Percentiles rank a stretch among this genome's conserved stretches.
These are phyloP conservation scores for Aspergillus luchuensis DNA, from an alignment of 2,329 filamentous ascomycete species.

Conservation along the genomic window DNA sequence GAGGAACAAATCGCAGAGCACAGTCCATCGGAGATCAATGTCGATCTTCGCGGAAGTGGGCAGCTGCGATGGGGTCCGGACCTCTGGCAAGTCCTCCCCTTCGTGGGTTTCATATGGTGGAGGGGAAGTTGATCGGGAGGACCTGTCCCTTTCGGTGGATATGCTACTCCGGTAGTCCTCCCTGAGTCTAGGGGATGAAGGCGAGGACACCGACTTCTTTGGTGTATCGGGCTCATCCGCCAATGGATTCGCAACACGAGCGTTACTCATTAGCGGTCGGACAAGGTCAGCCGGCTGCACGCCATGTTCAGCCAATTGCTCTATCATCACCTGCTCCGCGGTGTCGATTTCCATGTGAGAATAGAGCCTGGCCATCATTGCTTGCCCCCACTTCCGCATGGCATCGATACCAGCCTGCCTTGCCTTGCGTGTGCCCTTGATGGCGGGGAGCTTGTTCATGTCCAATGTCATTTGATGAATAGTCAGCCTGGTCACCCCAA, in stretches of 20 bases:
- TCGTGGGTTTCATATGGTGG: conserved; percentile 62
- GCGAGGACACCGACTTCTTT: conserved; percentile 43
- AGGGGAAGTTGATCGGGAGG: conserved; percentile 54
- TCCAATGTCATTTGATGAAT: conserved; percentile 76
- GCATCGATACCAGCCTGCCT: conserved; percentile 70
- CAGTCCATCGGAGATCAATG: conserved; percentile 95
- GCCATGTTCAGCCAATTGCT: conserved; percentile 90
- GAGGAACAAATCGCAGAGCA: conserved; percentile 92
- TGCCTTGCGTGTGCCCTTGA: conserved; percentile 71
- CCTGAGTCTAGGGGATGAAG: conserved; percentile 29
- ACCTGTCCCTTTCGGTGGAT: conserved; percentile 38
- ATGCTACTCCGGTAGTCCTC: conserved; percentile 30
- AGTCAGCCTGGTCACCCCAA: conserved; percentile 81
- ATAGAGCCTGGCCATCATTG: conserved; percentile 96
- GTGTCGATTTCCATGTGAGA: conserved; percentile 93
- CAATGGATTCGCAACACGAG: conserved; percentile 90
- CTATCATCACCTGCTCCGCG: conserved; percentile 94
- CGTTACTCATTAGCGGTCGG: conserved; percentile 84
- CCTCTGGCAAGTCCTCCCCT: conserved; percentile 72
- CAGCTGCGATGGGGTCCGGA: conserved; percentile 80
- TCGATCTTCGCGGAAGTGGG: conserved; percentile 82
- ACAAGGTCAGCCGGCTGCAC: conserved; percentile 83
- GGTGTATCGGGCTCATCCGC: conserved; percentile 52
- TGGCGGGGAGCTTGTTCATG: conserved; percentile 60
- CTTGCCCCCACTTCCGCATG: conserved; percentile 94